phyloP scores from a whole-genome alignment of 2,329 filamentous ascomycete genomes.

The Aspergillus sp. region DNA sequence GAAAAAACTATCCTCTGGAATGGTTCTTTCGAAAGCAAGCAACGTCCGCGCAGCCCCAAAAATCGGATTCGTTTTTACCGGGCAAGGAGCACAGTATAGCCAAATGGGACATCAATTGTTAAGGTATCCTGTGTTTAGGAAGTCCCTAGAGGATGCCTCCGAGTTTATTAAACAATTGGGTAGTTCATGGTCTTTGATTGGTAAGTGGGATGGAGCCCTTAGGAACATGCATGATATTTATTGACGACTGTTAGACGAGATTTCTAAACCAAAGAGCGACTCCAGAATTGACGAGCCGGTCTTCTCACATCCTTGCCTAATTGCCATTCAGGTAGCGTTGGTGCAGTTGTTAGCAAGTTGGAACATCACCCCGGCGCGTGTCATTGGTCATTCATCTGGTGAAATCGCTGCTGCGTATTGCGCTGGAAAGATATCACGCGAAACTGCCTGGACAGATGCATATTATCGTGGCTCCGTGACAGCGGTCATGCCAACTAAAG shows the following conservation, averaged over 20 bases:
- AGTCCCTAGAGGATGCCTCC: constrained; percentile 4
- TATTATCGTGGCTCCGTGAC: constrained; percentile 17
- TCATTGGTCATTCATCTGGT: constrained; percentile 28
- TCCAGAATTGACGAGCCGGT: constrained; percentile 10
- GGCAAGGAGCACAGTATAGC: constrained; percentile 17
- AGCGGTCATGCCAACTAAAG: constrained; percentile 1
- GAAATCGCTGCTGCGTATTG: constrained; percentile 31
- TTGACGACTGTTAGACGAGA: background rate
- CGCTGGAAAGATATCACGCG: constrained; percentile 15
- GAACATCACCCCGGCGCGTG: constrained; percentile 17
- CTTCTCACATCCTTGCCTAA: constrained; percentile 26
- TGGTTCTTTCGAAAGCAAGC: constrained; percentile 7
- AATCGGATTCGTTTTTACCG: constrained; percentile 14
- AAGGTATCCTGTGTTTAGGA: constrained; percentile 14
- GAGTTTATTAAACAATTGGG: constrained; percentile 8
- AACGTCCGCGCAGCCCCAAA: constrained; percentile 13
- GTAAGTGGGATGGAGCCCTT: background rate
- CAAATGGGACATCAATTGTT: constrained; percentile 11
- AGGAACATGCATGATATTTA: background rate
- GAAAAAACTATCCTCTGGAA: constrained; percentile 16
- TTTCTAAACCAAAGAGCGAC: background rate
- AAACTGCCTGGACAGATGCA: constrained; percentile 18
- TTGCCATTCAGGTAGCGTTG: constrained; percentile 29
- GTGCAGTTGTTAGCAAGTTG: constrained; percentile 21
- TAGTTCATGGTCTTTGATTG: constrained; percentile 6